Conservation (phyloP, 2,329 filamentous ascomycete species). For the Sphaerulina musiva region DNA sequence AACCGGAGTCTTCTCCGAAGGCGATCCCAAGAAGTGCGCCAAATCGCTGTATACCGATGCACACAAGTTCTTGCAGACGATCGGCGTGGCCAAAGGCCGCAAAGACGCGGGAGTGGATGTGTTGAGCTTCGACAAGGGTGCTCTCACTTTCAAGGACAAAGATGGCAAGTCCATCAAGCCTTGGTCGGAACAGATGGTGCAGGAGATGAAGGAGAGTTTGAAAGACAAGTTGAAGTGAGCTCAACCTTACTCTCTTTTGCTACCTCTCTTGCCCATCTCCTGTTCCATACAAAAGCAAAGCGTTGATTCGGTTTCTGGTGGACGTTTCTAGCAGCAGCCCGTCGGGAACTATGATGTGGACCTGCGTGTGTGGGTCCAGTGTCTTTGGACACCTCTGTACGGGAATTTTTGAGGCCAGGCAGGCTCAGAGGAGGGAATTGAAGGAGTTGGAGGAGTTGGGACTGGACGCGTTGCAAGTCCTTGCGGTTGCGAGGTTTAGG, state of each 20-base stretch:
- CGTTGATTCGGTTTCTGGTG: not conserved
- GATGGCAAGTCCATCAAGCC: conserved; percentile 12
- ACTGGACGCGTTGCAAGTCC: not conserved
- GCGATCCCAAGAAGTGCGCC: conserved; percentile 31
- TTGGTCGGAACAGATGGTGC: conserved; percentile 22
- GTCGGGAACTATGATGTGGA: not conserved
- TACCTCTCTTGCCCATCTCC: too few relatives aligned
- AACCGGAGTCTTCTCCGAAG: conserved; percentile 25
- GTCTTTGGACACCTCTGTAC: conserved; percentile 1
- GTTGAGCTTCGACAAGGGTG: conserved; percentile 26
- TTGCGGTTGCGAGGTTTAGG: conserved; percentile 5
- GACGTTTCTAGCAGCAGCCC: not conserved
- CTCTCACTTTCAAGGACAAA: conserved; percentile 29
- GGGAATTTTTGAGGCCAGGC: not conserved
- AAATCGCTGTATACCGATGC: conserved; percentile 34
- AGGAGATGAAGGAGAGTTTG: conserved; percentile 27
- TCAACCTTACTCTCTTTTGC: not conserved
- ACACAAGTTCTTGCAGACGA: conserved; percentile 27
- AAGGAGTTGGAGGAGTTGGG: not conserved
- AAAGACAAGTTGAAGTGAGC: conserved; percentile 31
- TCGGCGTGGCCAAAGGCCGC: conserved; percentile 21
- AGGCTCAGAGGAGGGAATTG: conserved; percentile 3
- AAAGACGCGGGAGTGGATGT: conserved; percentile 28
- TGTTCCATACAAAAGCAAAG: not conserved
- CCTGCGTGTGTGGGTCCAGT: conserved; percentile 2